Evolutionary conservation across 2,329 filamentous ascomycete genomes (phyloP).

Genomic region (Pyrenochaeta sp.): DNA sequence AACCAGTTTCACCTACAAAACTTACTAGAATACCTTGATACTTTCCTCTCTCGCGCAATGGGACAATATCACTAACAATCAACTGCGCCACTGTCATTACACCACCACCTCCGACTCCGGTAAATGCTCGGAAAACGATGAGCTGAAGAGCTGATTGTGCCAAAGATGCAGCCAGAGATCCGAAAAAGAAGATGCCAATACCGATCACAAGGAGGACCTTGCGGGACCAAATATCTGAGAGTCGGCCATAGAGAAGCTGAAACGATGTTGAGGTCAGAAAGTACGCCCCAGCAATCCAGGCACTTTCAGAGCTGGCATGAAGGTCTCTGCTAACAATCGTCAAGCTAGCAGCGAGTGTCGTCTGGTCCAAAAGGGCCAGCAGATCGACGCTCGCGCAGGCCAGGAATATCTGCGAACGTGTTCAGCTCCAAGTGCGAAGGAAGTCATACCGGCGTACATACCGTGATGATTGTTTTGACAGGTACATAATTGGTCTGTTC

Average conservation of each 20-base stretch:
- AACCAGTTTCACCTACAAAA: neutral
- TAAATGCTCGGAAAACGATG: slow-evolving; percentile 66
- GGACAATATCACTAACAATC: slow-evolving; percentile 50
- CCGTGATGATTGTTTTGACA: slow-evolving; percentile 27
- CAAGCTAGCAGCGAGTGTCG: slow-evolving; percentile 30
- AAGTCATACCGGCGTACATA: neutral
- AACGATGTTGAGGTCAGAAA: slow-evolving; percentile 69
- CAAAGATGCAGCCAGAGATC: slow-evolving; percentile 64
- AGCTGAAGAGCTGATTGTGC: slow-evolving; percentile 62
- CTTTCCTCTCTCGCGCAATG: slow-evolving; percentile 49
- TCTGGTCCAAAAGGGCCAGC: slow-evolving; percentile 31
- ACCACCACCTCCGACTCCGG: slow-evolving; percentile 71
- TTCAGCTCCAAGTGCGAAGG: neutral
- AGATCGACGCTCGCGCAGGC: slow-evolving; percentile 34
- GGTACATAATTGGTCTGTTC: slow-evolving; percentile 35
- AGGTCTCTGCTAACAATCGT: slow-evolving; percentile 39
- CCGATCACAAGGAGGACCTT: slow-evolving; percentile 57
- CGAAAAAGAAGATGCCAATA: slow-evolving; percentile 59
- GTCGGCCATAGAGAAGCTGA: slow-evolving; percentile 69
- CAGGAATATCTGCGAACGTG: slow-evolving; percentile 23
- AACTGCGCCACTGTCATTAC: slow-evolving; percentile 57
- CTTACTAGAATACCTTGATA: slow-evolving; percentile 46
- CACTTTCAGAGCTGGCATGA: slow-evolving; percentile 58
- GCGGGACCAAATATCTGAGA: slow-evolving; percentile 68
- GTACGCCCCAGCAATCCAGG: slow-evolving; percentile 64